phyloP scores from a whole-genome alignment of 2,329 filamentous ascomycete species.

The Spiromastix sp. region DNA sequence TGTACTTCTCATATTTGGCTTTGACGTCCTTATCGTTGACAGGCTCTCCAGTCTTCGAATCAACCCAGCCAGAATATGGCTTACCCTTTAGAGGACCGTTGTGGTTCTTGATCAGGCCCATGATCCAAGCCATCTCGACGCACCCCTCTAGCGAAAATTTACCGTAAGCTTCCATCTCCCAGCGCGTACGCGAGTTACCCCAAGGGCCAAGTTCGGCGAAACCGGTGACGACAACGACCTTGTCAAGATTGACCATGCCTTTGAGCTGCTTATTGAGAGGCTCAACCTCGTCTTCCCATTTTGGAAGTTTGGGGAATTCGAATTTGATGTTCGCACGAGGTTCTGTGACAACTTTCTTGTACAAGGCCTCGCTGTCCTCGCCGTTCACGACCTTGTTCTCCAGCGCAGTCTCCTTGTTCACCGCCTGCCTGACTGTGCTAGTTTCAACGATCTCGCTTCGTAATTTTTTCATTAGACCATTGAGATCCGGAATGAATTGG shows the following conservation, averaged over 20 bases:
- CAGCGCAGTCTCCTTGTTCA: slow-evolving; percentile 88
- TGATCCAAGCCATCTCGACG: slow-evolving; percentile 99
- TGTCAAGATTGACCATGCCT: slow-evolving; percentile 97
- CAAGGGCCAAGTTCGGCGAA: slow-evolving; percentile 94
- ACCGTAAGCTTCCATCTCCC: slow-evolving; percentile 98
- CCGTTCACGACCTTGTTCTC: slow-evolving; percentile 98
- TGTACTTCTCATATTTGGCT: slow-evolving; percentile 91
- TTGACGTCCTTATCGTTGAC: slow-evolving; percentile 98
- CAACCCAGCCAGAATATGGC: slow-evolving; percentile 91
- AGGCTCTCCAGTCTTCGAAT: slow-evolving; percentile 85
- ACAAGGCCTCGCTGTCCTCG: slow-evolving; percentile 79
- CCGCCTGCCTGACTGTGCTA: slow-evolving; percentile 83
- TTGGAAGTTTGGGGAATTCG: slow-evolving; percentile 79
- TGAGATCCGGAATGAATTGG: slow-evolving; percentile 93
- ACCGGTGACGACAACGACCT: slow-evolving; percentile 93
- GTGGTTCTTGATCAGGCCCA: slow-evolving; percentile 98
- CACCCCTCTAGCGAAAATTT: slow-evolving; percentile 96
- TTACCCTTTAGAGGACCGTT: slow-evolving; percentile 94
- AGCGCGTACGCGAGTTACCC: slow-evolving; percentile 95
- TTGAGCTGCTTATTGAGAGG: slow-evolving; percentile 81
- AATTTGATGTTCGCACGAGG: slow-evolving; percentile 97
- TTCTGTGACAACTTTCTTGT: slow-evolving; percentile 88
- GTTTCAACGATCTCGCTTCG: slow-evolving; percentile 93
- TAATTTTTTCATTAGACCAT: slow-evolving; percentile 84
- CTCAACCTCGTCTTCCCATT: slow-evolving; percentile 85